These are phyloP conservation scores for Crucibulum laeve DNA, from an alignment of 768 basidiomycete genomes.

Conservation along the genomic window DNA sequence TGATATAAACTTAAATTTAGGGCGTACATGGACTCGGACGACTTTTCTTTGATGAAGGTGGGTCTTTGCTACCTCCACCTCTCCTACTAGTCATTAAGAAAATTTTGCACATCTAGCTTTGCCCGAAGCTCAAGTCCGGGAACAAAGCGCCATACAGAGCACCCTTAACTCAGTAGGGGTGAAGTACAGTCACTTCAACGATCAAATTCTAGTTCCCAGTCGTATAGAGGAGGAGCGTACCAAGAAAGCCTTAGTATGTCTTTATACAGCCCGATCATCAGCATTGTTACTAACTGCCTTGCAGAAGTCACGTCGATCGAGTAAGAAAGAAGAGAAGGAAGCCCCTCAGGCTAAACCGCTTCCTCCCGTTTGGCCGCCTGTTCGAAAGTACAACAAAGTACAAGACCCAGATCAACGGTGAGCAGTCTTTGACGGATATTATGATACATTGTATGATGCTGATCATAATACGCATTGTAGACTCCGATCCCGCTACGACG, in stretches of 20 bases:
- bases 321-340: conserved; percentile 15
- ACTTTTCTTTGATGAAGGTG: conserved; percentile 70
- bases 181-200: conserved; percentile 72
- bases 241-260: conserved; percentile 35
- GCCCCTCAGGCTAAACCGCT: too few species aligned
- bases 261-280: background rate
- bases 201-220: conserved; percentile 63
- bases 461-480: conserved; percentile 36
- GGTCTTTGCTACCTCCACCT: conserved; percentile 8
- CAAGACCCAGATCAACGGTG: too few species aligned
- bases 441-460: too few species aligned
- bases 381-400: conserved; percentile 52
- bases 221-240: conserved; percentile 64
- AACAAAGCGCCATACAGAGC: conserved; percentile 46
- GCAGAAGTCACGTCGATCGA: conserved; percentile 25
- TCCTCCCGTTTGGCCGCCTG: conserved; percentile 70
- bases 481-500: conserved; percentile 48
- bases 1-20: conserved; percentile 20
- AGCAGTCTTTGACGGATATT: too few species aligned
- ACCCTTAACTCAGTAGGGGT: conserved; percentile 60
- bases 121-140: conserved; percentile 23
- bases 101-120: conserved; percentile 31
- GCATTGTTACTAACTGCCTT: conserved; percentile 1
- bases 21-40: conserved; percentile 58
- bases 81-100: background rate